Evolutionary conservation across 2,329 filamentous ascomycete species (phyloP).

Genomic region (Trichoderma koningiopsis): DNA sequence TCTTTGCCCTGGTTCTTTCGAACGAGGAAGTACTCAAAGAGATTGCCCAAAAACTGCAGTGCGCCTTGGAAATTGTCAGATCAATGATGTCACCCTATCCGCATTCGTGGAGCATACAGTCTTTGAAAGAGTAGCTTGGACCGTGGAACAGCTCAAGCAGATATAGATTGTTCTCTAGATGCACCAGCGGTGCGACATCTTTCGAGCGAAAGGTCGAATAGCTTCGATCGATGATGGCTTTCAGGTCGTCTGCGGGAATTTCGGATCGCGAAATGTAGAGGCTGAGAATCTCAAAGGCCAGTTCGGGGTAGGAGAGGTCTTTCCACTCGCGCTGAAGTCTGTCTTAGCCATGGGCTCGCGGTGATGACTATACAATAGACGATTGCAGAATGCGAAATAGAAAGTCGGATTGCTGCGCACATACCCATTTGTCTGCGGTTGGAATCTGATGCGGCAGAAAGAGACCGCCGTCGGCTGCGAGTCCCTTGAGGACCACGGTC

Average conservation of each 20-base stretch:
- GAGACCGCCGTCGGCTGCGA: constrained; percentile 82
- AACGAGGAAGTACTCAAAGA: constrained; percentile 86
- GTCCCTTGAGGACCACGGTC: constrained; percentile 84
- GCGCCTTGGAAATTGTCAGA: constrained; percentile 47
- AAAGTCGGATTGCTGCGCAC: background rate
- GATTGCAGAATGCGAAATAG: background rate
- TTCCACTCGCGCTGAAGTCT: constrained; percentile 61
- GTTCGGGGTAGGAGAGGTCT: constrained; percentile 75
- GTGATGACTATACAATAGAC: background rate
- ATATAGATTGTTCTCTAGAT: constrained; percentile 74
- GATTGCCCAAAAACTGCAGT: constrained; percentile 88
- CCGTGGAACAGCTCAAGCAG: constrained; percentile 95
- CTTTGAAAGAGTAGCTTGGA: constrained; percentile 94
- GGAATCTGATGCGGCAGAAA: constrained; percentile 88
- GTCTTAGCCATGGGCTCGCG: constrained; percentile 19
- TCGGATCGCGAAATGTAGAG: constrained; percentile 84
- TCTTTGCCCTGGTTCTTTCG: constrained; percentile 71
- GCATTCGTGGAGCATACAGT: constrained; percentile 43
- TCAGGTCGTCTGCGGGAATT: constrained; percentile 79
- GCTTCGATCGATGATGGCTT: constrained; percentile 77
- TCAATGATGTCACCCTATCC: background rate
- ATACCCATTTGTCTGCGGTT: constrained; percentile 29
- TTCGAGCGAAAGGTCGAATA: constrained; percentile 80
- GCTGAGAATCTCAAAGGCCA: constrained; percentile 82
- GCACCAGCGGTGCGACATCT: constrained; percentile 74